Evolutionary conservation across 306 rosid genomes (phyloP).

Genomic region (Trifolium dubium): DNA sequence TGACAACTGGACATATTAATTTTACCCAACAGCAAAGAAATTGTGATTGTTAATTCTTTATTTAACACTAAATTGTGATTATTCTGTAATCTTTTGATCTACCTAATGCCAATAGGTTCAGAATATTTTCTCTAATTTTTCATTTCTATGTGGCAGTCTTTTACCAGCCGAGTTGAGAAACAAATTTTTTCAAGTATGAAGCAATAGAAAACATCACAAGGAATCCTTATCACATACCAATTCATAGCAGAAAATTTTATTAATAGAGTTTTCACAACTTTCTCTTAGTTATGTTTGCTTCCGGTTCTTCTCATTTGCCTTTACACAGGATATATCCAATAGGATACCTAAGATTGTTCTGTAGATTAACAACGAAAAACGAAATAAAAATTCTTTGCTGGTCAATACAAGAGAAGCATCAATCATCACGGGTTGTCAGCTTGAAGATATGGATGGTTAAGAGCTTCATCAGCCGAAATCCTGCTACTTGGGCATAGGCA

Average conservation of each 20-base stretch:
- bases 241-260: neutral
- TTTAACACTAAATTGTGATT: neutral
- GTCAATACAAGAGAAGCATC: neutral
- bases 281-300: no score
- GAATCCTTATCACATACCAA: neutral
- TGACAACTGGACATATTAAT: no score
- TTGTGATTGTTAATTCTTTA: no score
- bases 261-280: neutral
- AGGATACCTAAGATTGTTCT: neutral
- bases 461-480: slow-evolving; percentile 39
- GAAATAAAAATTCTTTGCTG: neutral
- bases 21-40: no score
- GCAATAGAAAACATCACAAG: neutral
- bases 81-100: neutral
- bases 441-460: slow-evolving; percentile 19
- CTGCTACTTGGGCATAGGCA: slow-evolving; percentile 8
- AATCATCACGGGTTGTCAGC: neutral
- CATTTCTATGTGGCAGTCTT: neutral
- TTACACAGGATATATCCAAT: neutral
- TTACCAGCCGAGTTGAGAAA: neutral
- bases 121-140: neutral
- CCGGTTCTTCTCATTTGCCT: neutral
- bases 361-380: neutral
- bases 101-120: neutral
- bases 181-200: neutral